These are phyloP conservation scores for Yamadazyma paraphyllophila DNA, from an alignment of 805 yeast genomes.

Conservation along the genomic window DNA sequence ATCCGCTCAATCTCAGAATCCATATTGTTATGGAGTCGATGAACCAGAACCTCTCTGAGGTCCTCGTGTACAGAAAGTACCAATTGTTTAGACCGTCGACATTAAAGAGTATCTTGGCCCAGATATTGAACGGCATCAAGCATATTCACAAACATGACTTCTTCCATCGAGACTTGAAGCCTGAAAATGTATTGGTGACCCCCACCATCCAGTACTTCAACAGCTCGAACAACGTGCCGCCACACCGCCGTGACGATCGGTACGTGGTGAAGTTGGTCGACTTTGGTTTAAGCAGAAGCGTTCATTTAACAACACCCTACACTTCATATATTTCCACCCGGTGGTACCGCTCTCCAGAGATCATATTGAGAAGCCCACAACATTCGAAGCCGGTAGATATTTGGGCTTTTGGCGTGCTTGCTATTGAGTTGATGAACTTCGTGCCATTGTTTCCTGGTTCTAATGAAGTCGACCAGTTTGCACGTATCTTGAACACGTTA, in stretches of 20 bases:
- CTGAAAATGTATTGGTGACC: slow-evolving; percentile 81
- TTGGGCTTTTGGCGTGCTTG: slow-evolving; percentile 86
- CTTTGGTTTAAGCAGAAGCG: slow-evolving; percentile 72
- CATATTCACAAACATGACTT: slow-evolving; percentile 73
- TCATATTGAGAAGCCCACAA: slow-evolving; percentile 57
- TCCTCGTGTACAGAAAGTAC: slow-evolving; percentile 61
- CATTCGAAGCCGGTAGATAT: slow-evolving; percentile 74
- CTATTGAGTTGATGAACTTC: slow-evolving; percentile 68
- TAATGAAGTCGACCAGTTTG: slow-evolving; percentile 75
- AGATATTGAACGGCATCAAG: slow-evolving; percentile 69
- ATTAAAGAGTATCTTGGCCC: slow-evolving; percentile 65
- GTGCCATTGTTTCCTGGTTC: slow-evolving; percentile 83
- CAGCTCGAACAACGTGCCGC: slow-evolving; percentile 37
- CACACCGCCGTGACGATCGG: slow-evolving; percentile 35
- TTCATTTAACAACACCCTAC: slow-evolving; percentile 51
- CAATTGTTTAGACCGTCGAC: slow-evolving; percentile 56
- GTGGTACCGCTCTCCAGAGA: slow-evolving; percentile 87
- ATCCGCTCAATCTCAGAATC: slow-evolving; percentile 53
- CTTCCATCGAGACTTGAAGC: slow-evolving; percentile 90
- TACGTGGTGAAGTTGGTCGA: slow-evolving; percentile 76
- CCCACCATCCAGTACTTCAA: slow-evolving; percentile 56
- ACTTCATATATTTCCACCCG: slow-evolving; percentile 81
- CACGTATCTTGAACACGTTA: slow-evolving; percentile 61
- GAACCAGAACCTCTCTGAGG: slow-evolving; percentile 77
- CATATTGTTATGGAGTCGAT: slow-evolving; percentile 88